Evolutionary conservation across 441 rosid species (phyloP), one percentile per base, ranked within the genome.

Genomic region (Pelargonium myrrhifolium): DNA sequence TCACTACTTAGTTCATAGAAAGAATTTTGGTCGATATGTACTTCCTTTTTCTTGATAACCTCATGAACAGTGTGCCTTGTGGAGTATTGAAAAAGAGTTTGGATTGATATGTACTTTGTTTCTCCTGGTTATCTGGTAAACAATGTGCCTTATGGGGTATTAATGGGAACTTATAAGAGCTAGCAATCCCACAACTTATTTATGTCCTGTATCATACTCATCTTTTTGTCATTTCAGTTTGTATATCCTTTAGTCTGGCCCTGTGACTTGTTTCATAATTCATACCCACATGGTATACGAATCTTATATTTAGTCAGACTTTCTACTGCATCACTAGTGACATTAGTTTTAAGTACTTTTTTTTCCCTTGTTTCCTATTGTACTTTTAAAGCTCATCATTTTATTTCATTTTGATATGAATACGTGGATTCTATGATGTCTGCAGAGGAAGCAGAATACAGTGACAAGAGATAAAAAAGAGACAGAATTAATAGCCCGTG

Each of bases 381-480:
- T 31, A 31, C 37, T 31, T 53, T 9, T 5, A 0, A 7, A 59
- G 37, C 0, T 31, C 7, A 5, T 31, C 37, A 31, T 4, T 5
- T 31, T 31, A 5, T 4, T 31, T 66, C 61, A 51, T 17, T 49
- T 3, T 9, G 10, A 67, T 42, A 61, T 20, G 60, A 6, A 18
- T 55, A 55, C 6, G 37, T 31, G 37, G 37, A 31, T 35, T 35
- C 39, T 71, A 24, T 78, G 14, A 75, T 71, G 14, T 73, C 66
- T 56, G 71, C 92, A 93, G 98, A 89, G 40, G 79, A 87, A 83
- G 79, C 98, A 93, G 66, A 67, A 81, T 1, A 91, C 96, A 0
- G 96, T 93, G 66, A 93, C 93, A 1, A 74, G 99, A 79, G 93
- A 91, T 15, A 88, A 84, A 68, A 31, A 79, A 55, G 97, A 91